Conservation (phyloP, 345 rosid species). For the Salix purpurea region DNA sequence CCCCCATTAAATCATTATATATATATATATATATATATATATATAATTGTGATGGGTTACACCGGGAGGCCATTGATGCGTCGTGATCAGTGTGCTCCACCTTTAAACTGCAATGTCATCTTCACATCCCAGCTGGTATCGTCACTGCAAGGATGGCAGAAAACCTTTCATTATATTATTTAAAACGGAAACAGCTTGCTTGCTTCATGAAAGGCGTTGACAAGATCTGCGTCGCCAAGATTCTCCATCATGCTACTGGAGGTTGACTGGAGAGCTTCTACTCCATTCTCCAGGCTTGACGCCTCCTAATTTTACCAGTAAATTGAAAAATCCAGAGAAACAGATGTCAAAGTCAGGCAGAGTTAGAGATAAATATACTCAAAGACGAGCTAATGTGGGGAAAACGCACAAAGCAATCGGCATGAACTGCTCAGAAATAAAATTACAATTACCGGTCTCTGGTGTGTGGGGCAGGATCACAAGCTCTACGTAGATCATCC, state of each 20-base stretch:
- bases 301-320: slow-evolving; percentile 27
- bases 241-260: slow-evolving; percentile 62
- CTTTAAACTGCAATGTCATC: slow-evolving; percentile 50
- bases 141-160: slow-evolving; percentile 38
- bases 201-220: slow-evolving; percentile 2
- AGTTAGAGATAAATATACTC: background rate
- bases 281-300: slow-evolving; percentile 52
- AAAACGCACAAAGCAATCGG: background rate
- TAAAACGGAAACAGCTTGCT: background rate
- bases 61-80: background rate
- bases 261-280: slow-evolving; percentile 52
- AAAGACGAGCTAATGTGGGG: background rate
- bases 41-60: background rate
- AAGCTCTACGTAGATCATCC: slow-evolving; percentile 57
- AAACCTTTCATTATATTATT: background rate
- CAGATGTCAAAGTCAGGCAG: too few species aligned
- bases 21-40: too few species aligned
- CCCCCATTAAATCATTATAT: too few species aligned
- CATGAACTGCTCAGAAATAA: slow-evolving; percentile 18
- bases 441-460: slow-evolving; percentile 26
- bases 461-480: slow-evolving; percentile 3
- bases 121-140: slow-evolving; percentile 55
- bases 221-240: slow-evolving; percentile 46
- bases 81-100: background rate
- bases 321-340: background rate